A percentile compares a stretch with the other conserved stretches of the same genome.
phyloP scores from a whole-genome alignment of 2,329 filamentous ascomycete species.

The Periconia sp. region DNA sequence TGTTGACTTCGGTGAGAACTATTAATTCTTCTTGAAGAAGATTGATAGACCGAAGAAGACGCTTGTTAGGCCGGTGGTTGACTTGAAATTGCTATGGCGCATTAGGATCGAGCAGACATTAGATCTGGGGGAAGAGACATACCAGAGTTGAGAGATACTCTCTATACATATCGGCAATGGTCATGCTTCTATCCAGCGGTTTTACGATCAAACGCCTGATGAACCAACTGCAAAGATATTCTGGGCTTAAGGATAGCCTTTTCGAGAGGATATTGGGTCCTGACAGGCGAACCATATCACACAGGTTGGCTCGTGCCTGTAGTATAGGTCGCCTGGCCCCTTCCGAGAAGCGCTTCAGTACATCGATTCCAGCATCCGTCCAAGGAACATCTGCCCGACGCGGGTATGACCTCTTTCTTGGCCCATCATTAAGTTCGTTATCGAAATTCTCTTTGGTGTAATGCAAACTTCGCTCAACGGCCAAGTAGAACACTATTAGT shows the following conservation, averaged over 20 bases:
- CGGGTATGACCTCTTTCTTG: no score
- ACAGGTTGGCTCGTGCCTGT: conserved; percentile 28
- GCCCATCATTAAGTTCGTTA: background rate
- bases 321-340: conserved; percentile 17
- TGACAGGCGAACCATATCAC: conserved; percentile 28
- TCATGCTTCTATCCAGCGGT: conserved; percentile 32
- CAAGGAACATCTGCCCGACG: conserved; percentile 9
- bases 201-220: conserved; percentile 37
- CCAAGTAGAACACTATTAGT: conserved; percentile 32
- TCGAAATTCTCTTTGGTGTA: conserved; percentile 14
- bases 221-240: conserved; percentile 39
- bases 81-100: conserved; percentile 40
- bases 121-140: conserved; percentile 6
- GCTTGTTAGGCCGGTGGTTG: conserved; percentile 39
- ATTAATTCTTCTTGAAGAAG: conserved; percentile 38
- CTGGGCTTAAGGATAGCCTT: conserved; percentile 30
- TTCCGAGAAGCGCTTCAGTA: conserved; percentile 25
- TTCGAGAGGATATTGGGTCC: conserved; percentile 13
- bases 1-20: conserved; percentile 28
- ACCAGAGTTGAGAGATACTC: conserved; percentile 40
- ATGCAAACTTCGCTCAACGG: conserved; percentile 32
- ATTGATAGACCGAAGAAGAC: conserved; percentile 41
- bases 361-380: conserved; percentile 16
- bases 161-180: conserved; percentile 37
- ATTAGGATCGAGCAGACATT: conserved; percentile 12